A percentile compares a stretch with the other conserved stretches of the same genome.
Conservation (phyloP, 1,139 yeast genomes). For the Kurtzmaniella quercitrusa region DNA sequence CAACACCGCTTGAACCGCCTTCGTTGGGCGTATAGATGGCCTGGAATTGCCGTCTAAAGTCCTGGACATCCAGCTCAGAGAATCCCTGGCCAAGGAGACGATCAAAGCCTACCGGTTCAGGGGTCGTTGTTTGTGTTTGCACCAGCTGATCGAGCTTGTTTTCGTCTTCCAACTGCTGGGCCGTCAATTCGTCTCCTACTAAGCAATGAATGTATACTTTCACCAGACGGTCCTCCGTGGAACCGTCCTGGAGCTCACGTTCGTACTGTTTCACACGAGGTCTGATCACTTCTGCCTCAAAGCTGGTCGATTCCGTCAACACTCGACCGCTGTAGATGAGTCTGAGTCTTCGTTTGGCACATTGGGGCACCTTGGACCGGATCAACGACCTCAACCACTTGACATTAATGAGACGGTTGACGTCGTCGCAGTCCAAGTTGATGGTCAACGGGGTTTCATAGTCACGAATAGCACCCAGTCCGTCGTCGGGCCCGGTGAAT, state of each 20-base stretch:
- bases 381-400: constrained; percentile 28
- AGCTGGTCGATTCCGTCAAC: constrained; percentile 54
- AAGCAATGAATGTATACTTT: constrained; percentile 71
- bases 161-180: constrained; percentile 60
- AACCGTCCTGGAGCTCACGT: constrained; percentile 6
- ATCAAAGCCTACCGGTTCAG: constrained; percentile 84
- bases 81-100: constrained; percentile 80
- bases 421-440: constrained; percentile 28
- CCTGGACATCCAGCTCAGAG: constrained; percentile 67
- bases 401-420: constrained; percentile 27
- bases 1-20: constrained; percentile 9
- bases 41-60: constrained; percentile 70
- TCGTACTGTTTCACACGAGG: constrained; percentile 17
- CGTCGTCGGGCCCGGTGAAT: constrained; percentile 26
- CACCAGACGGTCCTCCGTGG: constrained; percentile 11
- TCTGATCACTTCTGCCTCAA: constrained; percentile 45
- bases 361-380: constrained; percentile 21
- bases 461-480: constrained; percentile 21
- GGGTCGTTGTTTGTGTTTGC: constrained; percentile 50
- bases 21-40: constrained; percentile 44
- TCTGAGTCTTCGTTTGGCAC: constrained; percentile 51
- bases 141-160: constrained; percentile 52
- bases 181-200: constrained; percentile 63
- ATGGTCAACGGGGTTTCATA: constrained; percentile 27
- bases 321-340: constrained; percentile 75